phyloP scores from a whole-genome alignment of 2,329 filamentous ascomycete genomes.

The Aspergillus neotritici region DNA sequence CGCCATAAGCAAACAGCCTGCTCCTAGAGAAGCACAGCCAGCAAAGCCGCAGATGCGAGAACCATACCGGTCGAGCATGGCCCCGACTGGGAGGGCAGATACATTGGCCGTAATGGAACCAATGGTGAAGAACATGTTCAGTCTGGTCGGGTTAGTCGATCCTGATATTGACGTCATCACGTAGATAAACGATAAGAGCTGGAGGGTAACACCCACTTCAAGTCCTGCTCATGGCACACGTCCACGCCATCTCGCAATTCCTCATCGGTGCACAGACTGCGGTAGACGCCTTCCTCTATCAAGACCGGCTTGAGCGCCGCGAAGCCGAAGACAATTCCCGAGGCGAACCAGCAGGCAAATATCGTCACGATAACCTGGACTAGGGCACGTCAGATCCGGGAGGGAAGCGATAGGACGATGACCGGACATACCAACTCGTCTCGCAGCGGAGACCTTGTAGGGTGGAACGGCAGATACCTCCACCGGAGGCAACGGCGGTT shows the following conservation, averaged over 20 bases:
- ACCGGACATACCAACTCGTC: slow-evolving; percentile 18
- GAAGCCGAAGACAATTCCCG: slow-evolving; percentile 78
- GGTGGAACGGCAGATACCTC: slow-evolving; percentile 40
- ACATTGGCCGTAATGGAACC: slow-evolving; percentile 86
- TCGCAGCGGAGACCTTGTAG: slow-evolving; percentile 41
- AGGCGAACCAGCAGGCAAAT: slow-evolving; percentile 65
- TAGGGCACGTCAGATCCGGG: slow-evolving; percentile 2
- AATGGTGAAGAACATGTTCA: slow-evolving; percentile 89
- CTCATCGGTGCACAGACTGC: slow-evolving; percentile 53
- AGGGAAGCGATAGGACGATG: not conserved
- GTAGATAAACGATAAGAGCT: not conserved
- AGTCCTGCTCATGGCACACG: slow-evolving; percentile 54
- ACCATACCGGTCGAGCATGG: slow-evolving; percentile 75
- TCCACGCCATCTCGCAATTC: slow-evolving; percentile 44
- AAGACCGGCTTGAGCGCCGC: slow-evolving; percentile 77
- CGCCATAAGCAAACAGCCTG: slow-evolving; percentile 66
- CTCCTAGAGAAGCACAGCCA: slow-evolving; percentile 60
- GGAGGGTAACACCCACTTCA: slow-evolving; percentile 33
- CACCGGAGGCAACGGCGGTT: slow-evolving; percentile 28
- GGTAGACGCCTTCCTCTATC: slow-evolving; percentile 67
- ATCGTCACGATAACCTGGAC: slow-evolving; percentile 59
- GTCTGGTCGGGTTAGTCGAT: slow-evolving; percentile 23
- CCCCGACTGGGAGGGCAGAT: slow-evolving; percentile 74
- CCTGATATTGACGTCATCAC: slow-evolving; percentile 2
- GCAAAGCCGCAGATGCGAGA: slow-evolving; percentile 70